Conservation (phyloP, 345 rosid species). For the Gossypium rotundifolium region DNA sequence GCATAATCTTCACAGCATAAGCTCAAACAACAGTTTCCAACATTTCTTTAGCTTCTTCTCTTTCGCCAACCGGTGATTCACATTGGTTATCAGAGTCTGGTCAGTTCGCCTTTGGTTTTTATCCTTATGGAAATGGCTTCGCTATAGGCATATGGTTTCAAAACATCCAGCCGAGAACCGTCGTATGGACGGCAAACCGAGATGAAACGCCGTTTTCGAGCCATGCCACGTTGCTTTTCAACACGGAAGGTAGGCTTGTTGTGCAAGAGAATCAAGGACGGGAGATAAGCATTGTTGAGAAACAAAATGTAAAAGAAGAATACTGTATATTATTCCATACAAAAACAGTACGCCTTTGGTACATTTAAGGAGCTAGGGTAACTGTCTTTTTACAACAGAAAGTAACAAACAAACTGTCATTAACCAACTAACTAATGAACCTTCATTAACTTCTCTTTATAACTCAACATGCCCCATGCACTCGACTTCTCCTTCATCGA, state of each 20-base stretch:
- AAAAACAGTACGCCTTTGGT: too few relatives aligned
- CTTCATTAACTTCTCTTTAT: too few relatives aligned
- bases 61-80: neutral
- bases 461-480: too few relatives aligned
- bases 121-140: neutral
- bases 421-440: too few relatives aligned
- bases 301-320: too few relatives aligned
- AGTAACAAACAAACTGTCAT: too few relatives aligned
- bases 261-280: neutral
- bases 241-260: neutral
- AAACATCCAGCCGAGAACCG: neutral
- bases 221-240: slow-evolving; percentile 2
- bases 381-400: too few relatives aligned
- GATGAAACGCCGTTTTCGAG: neutral
- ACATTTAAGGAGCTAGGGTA: too few relatives aligned
- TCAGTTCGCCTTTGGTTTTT: slow-evolving; percentile 1
- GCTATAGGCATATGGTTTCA: neutral
- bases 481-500: too few relatives aligned
- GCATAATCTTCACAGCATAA: neutral
- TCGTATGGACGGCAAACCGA: slow-evolving; percentile 10
- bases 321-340: too few relatives aligned
- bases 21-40: slow-evolving; percentile 5
- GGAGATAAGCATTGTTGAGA: too few relatives aligned
- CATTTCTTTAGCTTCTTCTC: slow-evolving; percentile 9
- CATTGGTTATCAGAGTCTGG: slow-evolving; percentile 6